Evolutionary conservation across 2,329 filamentous ascomycete species (phyloP), one percentile per base, ranked within the genome.

Genomic region (Ophiostoma perfectum): DNA sequence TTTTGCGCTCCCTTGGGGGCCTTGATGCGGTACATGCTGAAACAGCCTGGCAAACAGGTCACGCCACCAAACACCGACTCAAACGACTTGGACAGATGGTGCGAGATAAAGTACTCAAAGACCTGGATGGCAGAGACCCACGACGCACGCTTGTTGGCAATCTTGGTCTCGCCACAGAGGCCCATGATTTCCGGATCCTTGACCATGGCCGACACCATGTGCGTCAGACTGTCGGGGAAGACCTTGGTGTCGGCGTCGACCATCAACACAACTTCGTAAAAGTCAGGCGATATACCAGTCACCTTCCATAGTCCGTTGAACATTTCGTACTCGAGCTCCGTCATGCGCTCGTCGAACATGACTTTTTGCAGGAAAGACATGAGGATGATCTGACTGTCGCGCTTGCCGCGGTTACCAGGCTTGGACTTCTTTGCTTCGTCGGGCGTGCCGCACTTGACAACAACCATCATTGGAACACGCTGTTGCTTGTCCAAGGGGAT

Each of bases 21-120:
- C 81, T 99, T 99, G 86, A 99, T 98, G 75, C 95, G 91, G 82
- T 99, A 99, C 96, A 99, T 99, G 84, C 93, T 97, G 88, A 99
- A 99, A 83, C 95, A 99, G 72, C 95, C 95, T 16, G 95, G 95
- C 74, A 99, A 84, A 84, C 95, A 99, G 72, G 95, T 99, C 70
- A 99, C 95, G 90, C 95, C 95, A 80, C 95, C 95, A 79, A 99
- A 99, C 73, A 97, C 91, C 0, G 93, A 97, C 79, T 99, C 95
- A 80, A 99, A 99, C 4, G 94, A 93, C 80, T 99, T 99, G 75
- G 93, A 88, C 75, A 96, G 85, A 78, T 99, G 96, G 78, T 99
- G 95, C 2, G 95, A 98, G 80, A 99, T 95, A 82, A 98, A 99
- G 82, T 98, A 97, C 82, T 99, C 95, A 76, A 99, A 99, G 41